Percentiles rank a stretch among this genome's conserved stretches.
Evolutionary conservation across 768 basidiomycete genomes (phyloP).

Genomic region (Boletales sp.): DNA sequence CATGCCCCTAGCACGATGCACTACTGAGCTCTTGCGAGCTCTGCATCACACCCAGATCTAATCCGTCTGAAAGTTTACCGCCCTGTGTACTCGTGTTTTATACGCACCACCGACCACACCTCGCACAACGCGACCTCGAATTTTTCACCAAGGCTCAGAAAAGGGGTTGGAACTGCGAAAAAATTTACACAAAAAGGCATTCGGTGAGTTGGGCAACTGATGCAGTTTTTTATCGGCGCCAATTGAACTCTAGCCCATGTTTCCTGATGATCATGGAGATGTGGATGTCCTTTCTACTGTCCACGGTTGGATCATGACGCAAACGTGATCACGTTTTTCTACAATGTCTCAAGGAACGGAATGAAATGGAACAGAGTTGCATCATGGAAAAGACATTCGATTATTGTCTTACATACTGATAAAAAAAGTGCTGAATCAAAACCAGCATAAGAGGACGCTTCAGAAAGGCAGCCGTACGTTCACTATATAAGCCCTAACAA

Average conservation of each 20-base stretch:
- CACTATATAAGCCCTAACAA: too few relatives aligned
- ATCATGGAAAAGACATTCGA: too few relatives aligned
- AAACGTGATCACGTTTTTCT: too few relatives aligned
- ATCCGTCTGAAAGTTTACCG: slow-evolving; percentile 12
- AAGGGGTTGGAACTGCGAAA: slow-evolving; percentile 69
- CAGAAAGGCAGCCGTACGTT: too few relatives aligned
- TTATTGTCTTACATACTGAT: too few relatives aligned
- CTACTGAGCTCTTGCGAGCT: slow-evolving; percentile 70
- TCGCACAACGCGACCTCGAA: slow-evolving; percentile 76
- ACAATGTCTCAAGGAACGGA: too few relatives aligned
- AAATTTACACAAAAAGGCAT: slow-evolving; percentile 61
- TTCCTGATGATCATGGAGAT: slow-evolving; percentile 82
- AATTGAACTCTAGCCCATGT: slow-evolving; percentile 65
- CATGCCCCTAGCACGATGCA: slow-evolving; percentile 63
- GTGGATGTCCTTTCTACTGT: slow-evolving; percentile 76
- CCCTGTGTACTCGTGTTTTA: slow-evolving; percentile 77
- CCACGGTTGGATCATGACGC: slow-evolving; percentile 71
- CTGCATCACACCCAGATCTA: slow-evolving; percentile 24
- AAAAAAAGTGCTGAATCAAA: too few relatives aligned
- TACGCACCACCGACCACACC: slow-evolving; percentile 82
- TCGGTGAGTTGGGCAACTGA: slow-evolving; percentile 41
- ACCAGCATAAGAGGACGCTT: too few relatives aligned
- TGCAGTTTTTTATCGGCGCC: not conserved
- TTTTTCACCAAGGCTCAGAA: slow-evolving; percentile 69
- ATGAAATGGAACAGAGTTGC: too few relatives aligned